Conservation (phyloP, 352 stramenopile genomes). For the Halophytophthora polymorphica region DNA sequence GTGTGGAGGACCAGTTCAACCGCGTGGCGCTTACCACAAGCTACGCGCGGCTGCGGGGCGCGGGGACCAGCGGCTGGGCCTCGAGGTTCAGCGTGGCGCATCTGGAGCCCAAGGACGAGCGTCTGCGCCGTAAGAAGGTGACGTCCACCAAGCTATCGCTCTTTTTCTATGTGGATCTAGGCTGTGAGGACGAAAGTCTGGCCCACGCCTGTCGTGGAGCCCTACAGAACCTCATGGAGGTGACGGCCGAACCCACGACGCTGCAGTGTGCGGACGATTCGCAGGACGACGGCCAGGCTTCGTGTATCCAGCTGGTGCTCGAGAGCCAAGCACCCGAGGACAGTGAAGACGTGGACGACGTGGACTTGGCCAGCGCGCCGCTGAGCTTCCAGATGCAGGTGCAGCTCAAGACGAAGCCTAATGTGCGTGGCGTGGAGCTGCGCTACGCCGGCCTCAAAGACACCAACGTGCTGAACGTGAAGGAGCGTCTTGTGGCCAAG, state of each 20-base stretch:
- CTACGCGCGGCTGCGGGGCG: slow-evolving; percentile 40
- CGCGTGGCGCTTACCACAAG: slow-evolving; percentile 55
- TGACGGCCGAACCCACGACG: slow-evolving; percentile 30
- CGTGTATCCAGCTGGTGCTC: slow-evolving; percentile 43
- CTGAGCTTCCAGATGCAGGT: slow-evolving; percentile 49
- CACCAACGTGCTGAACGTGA: slow-evolving; percentile 69
- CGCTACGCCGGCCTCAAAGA: slow-evolving; percentile 56
- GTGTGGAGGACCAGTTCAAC: slow-evolving; percentile 76
- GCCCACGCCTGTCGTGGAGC: slow-evolving; percentile 43
- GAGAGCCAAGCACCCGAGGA: slow-evolving; percentile 32
- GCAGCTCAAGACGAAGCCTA: slow-evolving; percentile 39
- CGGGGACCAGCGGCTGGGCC: slow-evolving; percentile 42
- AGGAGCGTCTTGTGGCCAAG: slow-evolving; percentile 51
- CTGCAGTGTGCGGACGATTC: slow-evolving; percentile 12
- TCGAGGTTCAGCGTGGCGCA: slow-evolving; percentile 36
- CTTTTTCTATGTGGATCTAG: slow-evolving; percentile 79
- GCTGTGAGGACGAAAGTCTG: slow-evolving; percentile 67
- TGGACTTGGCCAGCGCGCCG: slow-evolving; percentile 17
- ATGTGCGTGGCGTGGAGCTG: slow-evolving; percentile 37
- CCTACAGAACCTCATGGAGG: slow-evolving; percentile 51
- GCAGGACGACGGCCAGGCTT: slow-evolving; percentile 1
- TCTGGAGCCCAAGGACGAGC: slow-evolving; percentile 44
- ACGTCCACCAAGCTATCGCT: slow-evolving; percentile 62
- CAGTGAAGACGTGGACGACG: neutral
- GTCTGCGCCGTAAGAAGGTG: slow-evolving; percentile 30